Percentiles rank a stretch among this genome's conserved stretches.
Conservation (phyloP, 129 eudicot species). For the Arctium lappa region DNA sequence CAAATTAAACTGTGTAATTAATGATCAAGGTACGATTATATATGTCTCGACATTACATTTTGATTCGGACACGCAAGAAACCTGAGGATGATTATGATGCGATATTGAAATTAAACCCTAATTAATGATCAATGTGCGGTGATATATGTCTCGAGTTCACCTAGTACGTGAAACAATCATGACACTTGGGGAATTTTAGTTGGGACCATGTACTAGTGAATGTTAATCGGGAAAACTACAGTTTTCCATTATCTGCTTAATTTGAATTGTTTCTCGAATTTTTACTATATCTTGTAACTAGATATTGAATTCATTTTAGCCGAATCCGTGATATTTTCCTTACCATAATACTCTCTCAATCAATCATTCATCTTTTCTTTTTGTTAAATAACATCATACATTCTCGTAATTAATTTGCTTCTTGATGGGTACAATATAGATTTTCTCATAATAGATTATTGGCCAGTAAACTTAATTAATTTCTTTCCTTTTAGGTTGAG, state of each 20-base stretch:
- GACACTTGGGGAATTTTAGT: background rate
- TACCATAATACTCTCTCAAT: background rate
- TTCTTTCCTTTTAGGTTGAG: background rate
- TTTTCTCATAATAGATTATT: background rate
- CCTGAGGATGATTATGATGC: background rate
- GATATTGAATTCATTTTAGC: background rate
- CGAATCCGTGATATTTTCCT: background rate
- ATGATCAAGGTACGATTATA: background rate
- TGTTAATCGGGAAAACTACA: background rate
- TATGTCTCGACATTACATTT: conserved; percentile 8
- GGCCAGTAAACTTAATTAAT: background rate
- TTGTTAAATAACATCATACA: background rate
- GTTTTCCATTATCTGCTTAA: background rate
- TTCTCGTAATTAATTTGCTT: background rate
- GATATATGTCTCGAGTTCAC: background rate
- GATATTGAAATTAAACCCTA: conserved; percentile 9
- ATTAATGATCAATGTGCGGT: conserved; percentile 13
- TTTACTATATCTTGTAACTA: background rate
- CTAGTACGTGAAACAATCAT: conserved; percentile 11
- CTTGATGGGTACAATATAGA: background rate
- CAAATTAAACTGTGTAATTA: background rate
- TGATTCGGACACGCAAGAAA: background rate
- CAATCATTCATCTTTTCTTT: background rate
- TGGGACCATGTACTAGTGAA: background rate
- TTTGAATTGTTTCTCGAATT: background rate